Base-by-base conservation (phyloP, 257 asterid species). In the Thymus mandschuricus region DNA sequence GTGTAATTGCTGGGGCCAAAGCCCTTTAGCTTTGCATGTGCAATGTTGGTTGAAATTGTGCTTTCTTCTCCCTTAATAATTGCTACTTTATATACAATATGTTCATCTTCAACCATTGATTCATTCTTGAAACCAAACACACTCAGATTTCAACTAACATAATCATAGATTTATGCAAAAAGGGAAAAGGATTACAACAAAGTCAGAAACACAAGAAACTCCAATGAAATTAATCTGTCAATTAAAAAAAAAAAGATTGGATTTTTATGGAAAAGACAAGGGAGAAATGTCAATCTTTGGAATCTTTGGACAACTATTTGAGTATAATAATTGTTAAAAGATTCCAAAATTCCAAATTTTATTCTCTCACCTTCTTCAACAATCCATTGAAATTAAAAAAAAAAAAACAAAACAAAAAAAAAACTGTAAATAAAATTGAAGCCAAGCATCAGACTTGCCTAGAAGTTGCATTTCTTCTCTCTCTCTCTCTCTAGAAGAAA, bases 381-480 rank as follows among this genome's bases (percentile, higher is more conserved):
- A 46, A 60, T 35, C 64, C 75, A 63, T 66, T 30, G 30, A 28
- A 44, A 48, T 60, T 45, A 11, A 64, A 41, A 0, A 11, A 38
- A n/a, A 2, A 52, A 7, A 71, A 30, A 28, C 10, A 56, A 48
- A 34, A 0, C 13, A 61, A 69, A 64, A 64, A 30, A 27, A 21
- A 50, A 9, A 12, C 46, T 34, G 15, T 60, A 65, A 13, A 6
- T 40, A 56, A 44, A 78, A 73, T 31, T 48, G 64, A 74, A 87
- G 93, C 92, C 92, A 87, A 87, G 92, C 76, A 85, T 78, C 68
- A 76, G 93, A 87, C 93, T 87, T 87, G 93, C 93, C 93, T 87
- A 83, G 84, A 80, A 73, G 82, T 64, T 60, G 80, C 80, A 76
- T 71, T 64, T 61, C 21, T 40, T 76, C 64, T 65, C 45, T 31